Base-by-base conservation (phyloP, 2,329 filamentous ascomycete species). In the Botrytis sinoallii region DNA sequence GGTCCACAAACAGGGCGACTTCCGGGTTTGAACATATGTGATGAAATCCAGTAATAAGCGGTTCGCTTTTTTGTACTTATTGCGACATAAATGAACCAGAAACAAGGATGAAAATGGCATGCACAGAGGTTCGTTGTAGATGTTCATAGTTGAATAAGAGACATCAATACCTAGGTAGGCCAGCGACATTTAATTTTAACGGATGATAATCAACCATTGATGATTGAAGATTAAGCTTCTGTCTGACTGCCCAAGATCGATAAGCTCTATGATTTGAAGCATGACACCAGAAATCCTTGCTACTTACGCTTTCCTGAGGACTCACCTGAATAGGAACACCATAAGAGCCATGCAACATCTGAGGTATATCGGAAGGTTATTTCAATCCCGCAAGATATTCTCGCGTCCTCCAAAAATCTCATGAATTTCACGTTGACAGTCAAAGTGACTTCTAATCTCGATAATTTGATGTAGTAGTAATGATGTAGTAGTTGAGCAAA, bases 251-350 rank as follows among this genome's bases (percentile, higher is more conserved):
- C 2, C 10, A 25, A 22, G 9, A 20, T 22, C 2, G 4, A 3
- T 0, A n/a, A n/a, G 12, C 16, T 38, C 9, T n/a, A 38, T n/a
- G 35, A 20, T 25, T 61, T 40, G 35, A 40, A 61, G 59, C 12
- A 40, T n/a, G n/a, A 44, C 14, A 12, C 6, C 12, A 32, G 5
- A 29, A 44, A 25, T 18, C 1, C 3, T 44, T 44, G 44, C 29
- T 35, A 22, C 5, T 2, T 32, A 10, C 9, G 1, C 6, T 32
- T 10, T 32, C 3, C 5, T 3, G 1, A 12, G 1, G 1, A 3
- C 22, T 35, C 3, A 3, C 18, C 0, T 14, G 38, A n/a, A 35
- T 38, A 18, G 3, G 5, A 38, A 22, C 1, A 12, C 2, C 2
- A 52, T 22, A n/a, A 25, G 12, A 7, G 29, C 35, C 3, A 7